These are phyloP conservation scores for Danielozyma ontarioensis DNA, from an alignment of 805 yeast species.

Conservation along the genomic window DNA sequence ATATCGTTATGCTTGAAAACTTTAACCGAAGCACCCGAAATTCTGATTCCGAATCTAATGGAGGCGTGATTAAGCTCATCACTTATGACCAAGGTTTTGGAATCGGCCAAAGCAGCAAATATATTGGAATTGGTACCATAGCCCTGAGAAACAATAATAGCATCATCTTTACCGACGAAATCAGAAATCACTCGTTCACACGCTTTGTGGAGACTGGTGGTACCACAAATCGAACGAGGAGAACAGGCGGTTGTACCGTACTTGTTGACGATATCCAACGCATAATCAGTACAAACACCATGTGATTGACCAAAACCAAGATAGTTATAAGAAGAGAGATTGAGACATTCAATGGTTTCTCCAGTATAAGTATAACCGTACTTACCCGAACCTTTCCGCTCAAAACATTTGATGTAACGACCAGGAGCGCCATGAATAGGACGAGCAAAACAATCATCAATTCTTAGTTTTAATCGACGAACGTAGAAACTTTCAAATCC, in stretches of 20 bases:
- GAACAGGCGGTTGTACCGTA: slow-evolving; percentile 80
- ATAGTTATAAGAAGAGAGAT: slow-evolving; percentile 87
- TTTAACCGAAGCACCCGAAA: slow-evolving; percentile 89
- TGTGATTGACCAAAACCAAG: slow-evolving; percentile 95
- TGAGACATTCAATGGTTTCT: slow-evolving; percentile 68
- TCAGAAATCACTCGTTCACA: slow-evolving; percentile 77
- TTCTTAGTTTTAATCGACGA: slow-evolving; percentile 83
- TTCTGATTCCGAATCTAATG: slow-evolving; percentile 88
- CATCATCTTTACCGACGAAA: slow-evolving; percentile 87
- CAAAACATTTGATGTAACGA: slow-evolving; percentile 75
- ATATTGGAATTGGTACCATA: slow-evolving; percentile 91
- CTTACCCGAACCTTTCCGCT: slow-evolving; percentile 65
- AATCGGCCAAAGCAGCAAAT: slow-evolving; percentile 77
- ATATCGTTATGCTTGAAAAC: slow-evolving; percentile 91
- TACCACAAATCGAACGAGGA: slow-evolving; percentile 69
- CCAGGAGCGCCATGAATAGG: slow-evolving; percentile 99
- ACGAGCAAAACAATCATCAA: slow-evolving; percentile 92
- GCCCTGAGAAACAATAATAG: slow-evolving; percentile 87
- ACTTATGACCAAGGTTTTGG: slow-evolving; percentile 84
- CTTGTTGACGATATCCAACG: slow-evolving; percentile 55
- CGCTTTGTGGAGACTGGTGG: slow-evolving; percentile 64
- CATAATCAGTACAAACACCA: slow-evolving; percentile 82
- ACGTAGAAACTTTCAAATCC: slow-evolving; percentile 92
- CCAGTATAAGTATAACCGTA: slow-evolving; percentile 74
- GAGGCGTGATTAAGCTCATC: slow-evolving; percentile 96